A percentile compares a stretch with the other conserved stretches of the same genome.
Evolutionary conservation across 2,329 filamentous ascomycete species (phyloP).

Genomic region (Alternaria infectoria): DNA sequence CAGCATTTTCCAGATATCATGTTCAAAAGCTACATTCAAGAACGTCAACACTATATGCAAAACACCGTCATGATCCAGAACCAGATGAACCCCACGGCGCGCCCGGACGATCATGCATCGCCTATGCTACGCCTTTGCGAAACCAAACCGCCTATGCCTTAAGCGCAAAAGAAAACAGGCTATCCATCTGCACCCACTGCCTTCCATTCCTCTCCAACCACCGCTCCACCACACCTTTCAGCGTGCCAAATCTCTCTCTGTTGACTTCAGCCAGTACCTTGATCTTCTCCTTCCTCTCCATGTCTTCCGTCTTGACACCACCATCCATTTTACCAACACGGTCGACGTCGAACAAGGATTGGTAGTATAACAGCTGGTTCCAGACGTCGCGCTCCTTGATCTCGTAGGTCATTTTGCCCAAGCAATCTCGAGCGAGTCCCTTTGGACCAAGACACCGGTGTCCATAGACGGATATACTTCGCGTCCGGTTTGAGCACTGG

Average conservation of each 20-base stretch:
- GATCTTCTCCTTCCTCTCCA: constrained; percentile 59
- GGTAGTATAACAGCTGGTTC: constrained; percentile 91
- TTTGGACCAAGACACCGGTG: constrained; percentile 86
- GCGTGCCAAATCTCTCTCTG: constrained; percentile 74
- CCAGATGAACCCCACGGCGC: background rate
- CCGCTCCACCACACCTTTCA: constrained; percentile 77
- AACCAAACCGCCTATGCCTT: constrained; percentile 22
- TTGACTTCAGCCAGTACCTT: constrained; percentile 82
- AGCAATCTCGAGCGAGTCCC: constrained; percentile 82
- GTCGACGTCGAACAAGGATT: constrained; percentile 86
- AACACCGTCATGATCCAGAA: constrained; percentile 2
- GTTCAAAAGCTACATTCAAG: constrained; percentile 1
- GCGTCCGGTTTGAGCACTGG: constrained; percentile 82
- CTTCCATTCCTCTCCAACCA: constrained; percentile 90
- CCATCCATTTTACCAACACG: constrained; percentile 65
- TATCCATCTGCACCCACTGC: constrained; percentile 94
- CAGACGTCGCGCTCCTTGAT: constrained; percentile 88
- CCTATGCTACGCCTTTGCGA: background rate
- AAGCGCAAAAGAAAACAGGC: constrained; percentile 71
- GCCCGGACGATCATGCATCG: background rate
- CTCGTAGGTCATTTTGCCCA: constrained; percentile 87
- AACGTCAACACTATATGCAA: constrained; percentile 2
- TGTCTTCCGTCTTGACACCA: constrained; percentile 62
- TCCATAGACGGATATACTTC: constrained; percentile 93
- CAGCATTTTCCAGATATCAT: background rate